phyloP scores from a whole-genome alignment of 306 rosid species.

The Luffa aegyptiaca region DNA sequence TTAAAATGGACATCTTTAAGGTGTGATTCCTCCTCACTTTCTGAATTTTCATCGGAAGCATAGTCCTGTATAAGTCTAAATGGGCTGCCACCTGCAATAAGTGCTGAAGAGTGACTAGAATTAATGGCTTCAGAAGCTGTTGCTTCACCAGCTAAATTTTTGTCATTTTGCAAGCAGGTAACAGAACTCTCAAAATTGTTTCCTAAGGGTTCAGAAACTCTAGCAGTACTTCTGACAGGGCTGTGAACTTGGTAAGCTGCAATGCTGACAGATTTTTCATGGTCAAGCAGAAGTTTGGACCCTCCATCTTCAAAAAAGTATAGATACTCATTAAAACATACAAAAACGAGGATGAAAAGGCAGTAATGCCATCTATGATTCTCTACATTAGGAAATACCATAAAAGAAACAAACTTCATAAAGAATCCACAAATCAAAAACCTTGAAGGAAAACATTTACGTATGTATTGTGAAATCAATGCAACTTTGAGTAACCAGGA shows the following conservation, averaged over 20 bases:
- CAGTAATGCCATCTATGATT: not conserved
- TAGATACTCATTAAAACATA: not conserved
- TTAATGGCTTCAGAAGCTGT: constrained; percentile 26
- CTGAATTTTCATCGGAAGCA: constrained; percentile 69
- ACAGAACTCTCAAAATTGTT: constrained; percentile 10
- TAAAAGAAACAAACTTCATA: not conserved
- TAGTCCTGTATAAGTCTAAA: constrained; percentile 77
- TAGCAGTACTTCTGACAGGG: not conserved
- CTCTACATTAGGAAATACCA: not conserved
- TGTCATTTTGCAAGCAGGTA: not conserved
- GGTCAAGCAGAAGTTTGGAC: constrained; percentile 14
- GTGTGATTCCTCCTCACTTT: constrained; percentile 32
- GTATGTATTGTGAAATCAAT: not conserved
- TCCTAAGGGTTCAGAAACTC: constrained; percentile 1
- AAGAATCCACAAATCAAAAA: not conserved
- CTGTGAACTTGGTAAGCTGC: constrained; percentile 20
- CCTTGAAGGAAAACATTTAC: not conserved
- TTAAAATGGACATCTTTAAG: constrained; percentile 23
- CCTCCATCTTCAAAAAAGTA: constrained; percentile 33
- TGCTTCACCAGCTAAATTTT: not conserved
- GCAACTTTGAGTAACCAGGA: not conserved
- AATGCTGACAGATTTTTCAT: constrained; percentile 19
- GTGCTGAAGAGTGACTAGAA: constrained; percentile 24
- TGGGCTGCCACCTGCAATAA: constrained; percentile 40
- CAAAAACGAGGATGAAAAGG: constrained; percentile 4